Evolutionary conservation across 2,329 filamentous ascomycete species (phyloP), one percentile per base, ranked within the genome.

Genomic region (Claviceps pazoutovae): DNA sequence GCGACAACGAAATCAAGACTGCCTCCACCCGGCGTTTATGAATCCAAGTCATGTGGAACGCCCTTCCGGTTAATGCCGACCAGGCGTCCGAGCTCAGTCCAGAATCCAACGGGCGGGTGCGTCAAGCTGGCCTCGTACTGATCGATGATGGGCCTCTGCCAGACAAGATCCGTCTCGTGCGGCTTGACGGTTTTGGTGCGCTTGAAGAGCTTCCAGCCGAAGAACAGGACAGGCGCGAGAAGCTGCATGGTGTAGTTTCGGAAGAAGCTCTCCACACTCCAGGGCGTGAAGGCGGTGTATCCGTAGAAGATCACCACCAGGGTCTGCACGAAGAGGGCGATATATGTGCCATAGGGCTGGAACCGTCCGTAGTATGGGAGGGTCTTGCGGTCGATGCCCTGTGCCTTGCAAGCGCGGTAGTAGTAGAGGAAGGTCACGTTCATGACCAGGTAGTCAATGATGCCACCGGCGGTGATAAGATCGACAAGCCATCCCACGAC

Each of bases 151-250:
- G 78, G 78, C n/a, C 73, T 68, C 58, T 83, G 73, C 79, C 78
- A 78, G 43, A 80, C 67, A 16, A 83, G 68, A 59, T 84, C 80
- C 3, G 74, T 72, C 59, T 84, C 75, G 5, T 69, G 61, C 0
- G 80, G 68, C 2, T 66, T 66, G 17, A 81, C 68, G 49, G 76
- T 68, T 54, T 71, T 72, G 1, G 82, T 85, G 52, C 69, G 70
- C 68, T 81, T 79, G 62, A 80, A 19, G 1, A 85, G 7, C 66
- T 86, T 87, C 79, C 80, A 87, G 58, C 71, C 70, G 19, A 74
- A 50, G 61, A 75, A 84, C 30, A 80, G 65, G 38, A 78, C 60
- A 7, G 74, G 71, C 0, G 74, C 72, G 23, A 82, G 61, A 14
- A 80, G 64, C 54, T 76, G 67, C 74, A 80, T 79, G 30, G 74